Evolutionary conservation across 2,329 filamentous ascomycete species (phyloP), one percentile per base, ranked within the genome.

Genomic region (Erysiphe neolycopersici): DNA sequence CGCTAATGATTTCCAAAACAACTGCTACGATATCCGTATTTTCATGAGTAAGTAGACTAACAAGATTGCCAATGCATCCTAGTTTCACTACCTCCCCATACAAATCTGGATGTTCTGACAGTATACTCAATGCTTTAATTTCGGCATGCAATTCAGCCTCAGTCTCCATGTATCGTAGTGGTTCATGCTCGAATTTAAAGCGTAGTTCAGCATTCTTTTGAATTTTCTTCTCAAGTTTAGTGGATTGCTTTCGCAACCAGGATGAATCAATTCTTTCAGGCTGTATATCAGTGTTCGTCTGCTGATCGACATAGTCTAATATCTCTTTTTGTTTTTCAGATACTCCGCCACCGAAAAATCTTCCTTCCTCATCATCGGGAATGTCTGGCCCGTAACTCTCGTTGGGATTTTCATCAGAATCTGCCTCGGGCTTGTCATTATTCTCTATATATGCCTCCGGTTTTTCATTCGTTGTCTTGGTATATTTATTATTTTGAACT

Each of bases 21-120:
- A 79, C 81, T 52, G 95, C 92, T 11, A 89, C 84, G 50, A 98
- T 91, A 55, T 98, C 89, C 0, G 85, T 87, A 58, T 98, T 98
- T 53, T 98, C 89, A 58, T 98, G 89, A 14, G 87, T 78, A 41
- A 98, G 64, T 43, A 98, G 61, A 1, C 76, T 72, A 1, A 92
- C 82, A 42, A 98, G 60, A 44, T 77, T 85, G 4, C 62, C 70
- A 0, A 75, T 73, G 46, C 74, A 79, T 17, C 80, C 79, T 43
- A 84, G 64, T 50, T 73, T 76, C 30, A 78, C 75, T 54, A 93
- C 84, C 47, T 91, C 81, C 12, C 64, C 64, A 58, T 89, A 94
- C 17, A 93, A 67, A 47, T 80, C 76, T 3, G 85, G 69, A 56
- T 95, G 81, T 53, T 98, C 84, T 5, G 80, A 75, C 1, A 98